Base-by-base conservation (phyloP, 2,329 filamentous ascomycete species). In the Colletotrichum shisoi region DNA sequence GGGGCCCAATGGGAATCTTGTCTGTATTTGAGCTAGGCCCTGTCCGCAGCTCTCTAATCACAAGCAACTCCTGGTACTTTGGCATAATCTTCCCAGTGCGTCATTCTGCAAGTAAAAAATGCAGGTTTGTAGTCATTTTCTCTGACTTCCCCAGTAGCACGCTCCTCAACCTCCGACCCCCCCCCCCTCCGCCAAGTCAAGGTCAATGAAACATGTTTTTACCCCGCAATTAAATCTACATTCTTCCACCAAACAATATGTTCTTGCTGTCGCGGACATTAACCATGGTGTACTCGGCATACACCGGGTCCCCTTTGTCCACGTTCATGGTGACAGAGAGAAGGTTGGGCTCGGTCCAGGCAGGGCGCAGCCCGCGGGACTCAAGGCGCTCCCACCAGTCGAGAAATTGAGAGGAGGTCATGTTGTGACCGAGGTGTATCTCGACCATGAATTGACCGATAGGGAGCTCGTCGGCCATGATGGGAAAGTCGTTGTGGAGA, bases 321-420 rank as follows among this genome's bases (percentile, higher is more conserved):
- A 66, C 49, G 40, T 67, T 68, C 27, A 71, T 37, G 1, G 71
- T 72, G 8, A 72, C 62, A 39, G 67, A 62, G 17, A 73, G 68
- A 39, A 72, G 56, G 57, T 73, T 72, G 37, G 71, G 71, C 67
- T 73, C 71, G 15, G 71, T 72, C 72, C 71, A 72, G 2, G 71
- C 69, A 45, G 72, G 61, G n/a, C 71, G 70, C 19, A 73, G 60
- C 8, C 72, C 72, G 37, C 69, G 70, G 2, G 60, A 61, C 63
- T 73, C 71, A 8, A 73, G 69, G 8, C 64, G 64, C 62, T 71
- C 70, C 72, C 72, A 73, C 71, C 70, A 73, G 19, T 70, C 61
- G 3, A 73, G 66, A 34, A 69, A 70, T 8, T n/a, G 11, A n/a
- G 67, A 48, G 19, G 71, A 51, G 8, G 59, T 66, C 21, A 61